These are phyloP conservation scores for Graphilbum ipis-grandicollis DNA, from an alignment of 2,329 filamentous ascomycete genomes.

Conservation along the genomic window DNA sequence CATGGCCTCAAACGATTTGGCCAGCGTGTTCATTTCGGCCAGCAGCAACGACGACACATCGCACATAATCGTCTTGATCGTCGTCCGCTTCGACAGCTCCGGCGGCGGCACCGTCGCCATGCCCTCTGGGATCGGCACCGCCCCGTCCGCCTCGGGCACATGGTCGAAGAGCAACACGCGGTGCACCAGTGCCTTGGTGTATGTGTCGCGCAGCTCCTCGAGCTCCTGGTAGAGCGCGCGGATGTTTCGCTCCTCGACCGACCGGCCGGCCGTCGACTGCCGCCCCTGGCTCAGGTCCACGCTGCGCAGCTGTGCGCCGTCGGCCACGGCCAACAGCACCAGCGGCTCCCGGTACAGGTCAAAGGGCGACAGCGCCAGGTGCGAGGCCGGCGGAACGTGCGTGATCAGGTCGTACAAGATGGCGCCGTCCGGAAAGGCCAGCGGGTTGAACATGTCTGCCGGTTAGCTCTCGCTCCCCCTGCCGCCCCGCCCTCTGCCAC, in stretches of 20 bases:
- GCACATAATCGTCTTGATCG: slow-evolving; percentile 66
- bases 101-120: slow-evolving; percentile 53
- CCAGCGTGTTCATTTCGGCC: slow-evolving; percentile 58
- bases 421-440: slow-evolving; percentile 70
- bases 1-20: slow-evolving; percentile 54
- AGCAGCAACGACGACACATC: slow-evolving; percentile 58
- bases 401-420: slow-evolving; percentile 81
- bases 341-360: slow-evolving; percentile 78
- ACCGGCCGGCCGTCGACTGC: slow-evolving; percentile 32
- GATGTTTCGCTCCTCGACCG: slow-evolving; percentile 37
- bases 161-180: slow-evolving; percentile 70
- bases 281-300: slow-evolving; percentile 32
- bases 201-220: slow-evolving; percentile 51
- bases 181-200: slow-evolving; percentile 61
- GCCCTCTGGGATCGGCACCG: slow-evolving; percentile 44
- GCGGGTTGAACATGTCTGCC: slow-evolving; percentile 88
- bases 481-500: slow-evolving; percentile 18
- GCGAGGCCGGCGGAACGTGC: slow-evolving; percentile 60
- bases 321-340: slow-evolving; percentile 67
- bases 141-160: slow-evolving; percentile 25
- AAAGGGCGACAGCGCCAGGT: slow-evolving; percentile 69
- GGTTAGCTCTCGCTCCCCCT: too few species aligned
- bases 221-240: slow-evolving; percentile 48
- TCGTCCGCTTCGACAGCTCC: slow-evolving; percentile 55
- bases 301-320: slow-evolving; percentile 52